Evolutionary conservation across 257 asterid species (phyloP), one percentile per base, ranked within the genome.

Genomic region (Lavandula angustifolia): DNA sequence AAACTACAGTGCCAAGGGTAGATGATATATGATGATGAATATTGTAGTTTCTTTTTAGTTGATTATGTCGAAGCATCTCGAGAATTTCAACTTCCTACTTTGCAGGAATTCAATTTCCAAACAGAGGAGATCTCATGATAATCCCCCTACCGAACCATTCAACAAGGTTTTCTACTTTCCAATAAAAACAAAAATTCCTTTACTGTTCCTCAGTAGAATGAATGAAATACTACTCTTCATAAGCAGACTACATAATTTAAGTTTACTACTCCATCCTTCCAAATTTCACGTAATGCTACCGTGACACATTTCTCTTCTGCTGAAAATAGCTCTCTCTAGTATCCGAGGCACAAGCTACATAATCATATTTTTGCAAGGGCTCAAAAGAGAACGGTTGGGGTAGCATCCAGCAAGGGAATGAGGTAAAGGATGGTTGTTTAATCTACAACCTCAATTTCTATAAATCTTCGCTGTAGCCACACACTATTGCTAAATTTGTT

Each of bases 351-450:
- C 88, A 73, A 55, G 76, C 31, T 61, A 67, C 77, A 29, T 52
- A 63, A 34, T 56, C 74, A 80, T 73, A 74, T 81, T 22, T 74
- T 64, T 83, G 62, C 67, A 83, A 91, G 98, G 96, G 95, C 54
- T 80, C 87, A 79, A 91, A 91, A 91, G 98, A 91, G 87, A 91
- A 91, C 57, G 77, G 86, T 74, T 76, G 85, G 87, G 85, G 77
- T 73, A 59, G 74, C 74, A 78, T 88, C 77, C 81, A 71, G 71
- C 83, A 81, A 78, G 85, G 65, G 57, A 57, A 70, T 68, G 86
- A 84, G 95, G 98, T 91, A 83, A 71, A 5, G 11, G 50, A 37
- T n/a, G 32, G 51, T 0, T 2, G 4, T 29, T 34, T n/a, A 33
- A 46, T 60, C 50, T 35, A 49, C n/a, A 44, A 50, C 43, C 9